Base-by-base conservation (phyloP, 768 basidiomycete species). In the Boletus rufocinnamomeus region DNA sequence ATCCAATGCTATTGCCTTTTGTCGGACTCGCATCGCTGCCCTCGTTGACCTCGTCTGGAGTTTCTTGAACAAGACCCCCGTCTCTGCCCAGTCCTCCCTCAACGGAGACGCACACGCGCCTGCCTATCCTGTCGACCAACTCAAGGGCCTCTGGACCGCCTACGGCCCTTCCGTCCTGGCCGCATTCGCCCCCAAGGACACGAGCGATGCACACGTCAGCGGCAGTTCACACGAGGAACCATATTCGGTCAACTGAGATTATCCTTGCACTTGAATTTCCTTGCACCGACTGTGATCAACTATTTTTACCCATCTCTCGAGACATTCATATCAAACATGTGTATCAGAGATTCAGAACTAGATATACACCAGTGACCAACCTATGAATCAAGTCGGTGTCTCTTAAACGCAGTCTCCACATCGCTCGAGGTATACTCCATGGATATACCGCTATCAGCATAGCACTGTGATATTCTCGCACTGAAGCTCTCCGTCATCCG, bases 361-460 rank as follows among this genome's bases (percentile, higher is more conserved):
- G 50, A 52, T 69, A 54, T 37, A 63, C n/a, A 21, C 37, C 51
- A 25, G 44, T 56, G 19, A 35, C 23, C 47, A 19, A 9, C 17
- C 57, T 64, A 72, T 58, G 63, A 56, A 70, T 68, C 61, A 37
- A 66, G 68, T 25, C 81, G 74, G 66, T 91, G 88, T 55, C 84
- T 80, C 70, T 82, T 86, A 75, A 95, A 97, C 0, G 87, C 84
- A 10, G 77, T 76, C 69, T 95, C 91, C 6, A 95, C 85, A 61
- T 97, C 95, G 32, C 74, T 76, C 25, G 78, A 72, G 4, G 82
- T 82, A 64, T 89, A 97, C 62, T 98, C 95, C 54, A 95, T 72
- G 9, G 80, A 73, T 28, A 90, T 72, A 1, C 89, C 88, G 50
- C 79, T 82, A 50, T 91, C 92, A 19, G 78, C 79, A 72, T 96